Base-by-base conservation (phyloP, 2,329 filamentous ascomycete species). In the Pseudogymnoascus sp. region DNA sequence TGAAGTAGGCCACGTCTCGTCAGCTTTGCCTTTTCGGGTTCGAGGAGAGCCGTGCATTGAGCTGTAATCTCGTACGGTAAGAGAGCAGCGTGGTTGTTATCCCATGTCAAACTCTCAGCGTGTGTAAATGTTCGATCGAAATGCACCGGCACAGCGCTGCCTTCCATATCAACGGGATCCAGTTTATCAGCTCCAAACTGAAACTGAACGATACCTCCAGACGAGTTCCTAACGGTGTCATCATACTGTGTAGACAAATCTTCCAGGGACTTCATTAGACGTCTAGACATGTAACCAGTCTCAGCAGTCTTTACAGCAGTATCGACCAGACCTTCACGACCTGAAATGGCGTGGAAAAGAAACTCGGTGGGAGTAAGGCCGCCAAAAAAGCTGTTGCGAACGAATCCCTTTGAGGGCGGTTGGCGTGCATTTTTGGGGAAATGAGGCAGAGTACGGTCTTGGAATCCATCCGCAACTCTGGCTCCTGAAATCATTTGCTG, bases 271-370 rank as follows among this genome's bases (percentile, higher is more conserved):
- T 99, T 99, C 93, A 99, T 99, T 71, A 99, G 75, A 67, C 94
- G 87, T 76, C 94, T 87, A 65, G 93, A 97, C 94, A 99, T 99
- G 76, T 99, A 99, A 66, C 94, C 94, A 9, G 94, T 99, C 75
- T 99, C 94, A 60, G 94, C 94, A 60, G 94, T 99, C 78, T 99
- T 99, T 77, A 97, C 94, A 64, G 94, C 94, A 2, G 94, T 99
- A 82, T 99, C 94, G 70, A 99, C 92, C 67, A 99, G 78, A 84
- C 94, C 94, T 84, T 97, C 94, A 85, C 94, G 89, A 68, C 94
- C 94, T 69, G 91, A 96, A 77, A 97, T 97, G 67, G 94, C 94
- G 82, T 99, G 94, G 76, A 99, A 97, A 62, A 97, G 83, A 74
- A 99, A 97, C 70, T 99, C 94, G 0, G 90, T 91, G 1, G 94